These are phyloP conservation scores for Neurospora hispaniola DNA, from an alignment of 495 filamentous ascomycete species.

Conservation along the genomic window DNA sequence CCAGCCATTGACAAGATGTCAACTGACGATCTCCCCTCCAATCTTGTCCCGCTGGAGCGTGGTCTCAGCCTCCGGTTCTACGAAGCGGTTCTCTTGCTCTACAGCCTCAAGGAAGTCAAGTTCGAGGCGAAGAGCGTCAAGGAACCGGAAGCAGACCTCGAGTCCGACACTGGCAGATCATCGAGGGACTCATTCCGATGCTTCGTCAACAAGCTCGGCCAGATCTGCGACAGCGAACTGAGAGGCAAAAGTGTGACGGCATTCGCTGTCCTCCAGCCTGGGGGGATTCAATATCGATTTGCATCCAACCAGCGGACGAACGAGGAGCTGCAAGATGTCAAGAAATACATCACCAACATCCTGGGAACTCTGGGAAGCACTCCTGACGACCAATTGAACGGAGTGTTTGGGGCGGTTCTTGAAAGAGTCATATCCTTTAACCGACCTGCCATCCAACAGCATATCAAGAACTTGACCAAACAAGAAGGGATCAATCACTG, in stretches of 20 bases:
- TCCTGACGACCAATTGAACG: not conserved
- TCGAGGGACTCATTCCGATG: slow-evolving; percentile 6
- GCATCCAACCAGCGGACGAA: slow-evolving; percentile 10
- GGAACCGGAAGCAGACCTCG: slow-evolving; percentile 8
- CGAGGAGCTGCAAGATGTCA: not conserved
- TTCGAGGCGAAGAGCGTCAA: not conserved
- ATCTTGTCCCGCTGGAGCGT: not conserved
- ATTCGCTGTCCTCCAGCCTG: slow-evolving; percentile 10
- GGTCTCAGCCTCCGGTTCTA: slow-evolving; percentile 14
- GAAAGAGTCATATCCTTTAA: not conserved
- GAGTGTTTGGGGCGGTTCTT: not conserved
- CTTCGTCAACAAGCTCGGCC: slow-evolving; percentile 19
- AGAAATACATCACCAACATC: not conserved
- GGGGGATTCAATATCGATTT: slow-evolving; percentile 16
- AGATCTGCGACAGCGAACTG: slow-evolving; percentile 14
- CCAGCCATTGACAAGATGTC: not conserved
- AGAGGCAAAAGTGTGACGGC: slow-evolving; percentile 14
- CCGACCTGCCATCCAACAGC: not conserved
- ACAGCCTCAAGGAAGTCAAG: slow-evolving; percentile 4
- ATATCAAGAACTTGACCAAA: not conserved
- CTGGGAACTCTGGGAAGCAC: not conserved
- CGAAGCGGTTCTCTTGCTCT: slow-evolving; percentile 10
- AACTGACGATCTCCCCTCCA: not conserved
- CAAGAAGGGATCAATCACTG: not conserved
- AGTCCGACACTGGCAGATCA: not conserved